phyloP scores from a whole-genome alignment of 768 basidiomycete genomes.

The Kwoniella newhampshirensis region DNA sequence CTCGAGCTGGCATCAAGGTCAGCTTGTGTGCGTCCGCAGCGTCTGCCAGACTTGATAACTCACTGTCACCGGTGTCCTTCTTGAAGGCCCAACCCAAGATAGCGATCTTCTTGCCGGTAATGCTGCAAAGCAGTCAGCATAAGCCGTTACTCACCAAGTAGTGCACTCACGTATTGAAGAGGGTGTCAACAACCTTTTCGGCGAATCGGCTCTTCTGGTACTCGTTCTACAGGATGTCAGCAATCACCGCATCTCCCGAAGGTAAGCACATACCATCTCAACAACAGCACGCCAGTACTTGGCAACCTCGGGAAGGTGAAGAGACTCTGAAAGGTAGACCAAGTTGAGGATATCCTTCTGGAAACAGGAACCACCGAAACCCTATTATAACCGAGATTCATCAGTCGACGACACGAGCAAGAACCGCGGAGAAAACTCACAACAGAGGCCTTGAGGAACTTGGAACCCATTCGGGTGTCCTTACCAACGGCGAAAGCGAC shows the following conservation, averaged over 20 bases:
- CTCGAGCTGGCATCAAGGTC: constrained; percentile 65
- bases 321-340: constrained; percentile 91
- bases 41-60: constrained; percentile 10
- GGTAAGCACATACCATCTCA: constrained; percentile 61
- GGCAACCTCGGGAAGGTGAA: constrained; percentile 94
- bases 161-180: constrained; percentile 84
- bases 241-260: constrained; percentile 5
- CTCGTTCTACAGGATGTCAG: constrained; percentile 62
- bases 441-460: constrained; percentile 72
- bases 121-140: constrained; percentile 15
- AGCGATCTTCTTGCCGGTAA: constrained; percentile 70
- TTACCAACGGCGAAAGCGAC: constrained; percentile 91
- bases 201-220: constrained; percentile 97
- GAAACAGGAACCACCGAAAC: constrained; percentile 98
- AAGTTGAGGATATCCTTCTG: constrained; percentile 99
- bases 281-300: constrained; percentile 93
- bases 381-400: constrained; percentile 46
- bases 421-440: constrained; percentile 20
- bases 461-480: constrained; percentile 88
- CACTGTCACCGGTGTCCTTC: constrained; percentile 93
- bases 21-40: too few relatives aligned
- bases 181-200: constrained; percentile 90
- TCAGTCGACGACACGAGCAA: not conserved
- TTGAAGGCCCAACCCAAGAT: constrained; percentile 99
- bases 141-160: constrained; percentile 57